Evolutionary conservation across 257 asterid species (phyloP), one percentile per base, ranked within the genome.

Genomic region (Primulina eburnea): DNA sequence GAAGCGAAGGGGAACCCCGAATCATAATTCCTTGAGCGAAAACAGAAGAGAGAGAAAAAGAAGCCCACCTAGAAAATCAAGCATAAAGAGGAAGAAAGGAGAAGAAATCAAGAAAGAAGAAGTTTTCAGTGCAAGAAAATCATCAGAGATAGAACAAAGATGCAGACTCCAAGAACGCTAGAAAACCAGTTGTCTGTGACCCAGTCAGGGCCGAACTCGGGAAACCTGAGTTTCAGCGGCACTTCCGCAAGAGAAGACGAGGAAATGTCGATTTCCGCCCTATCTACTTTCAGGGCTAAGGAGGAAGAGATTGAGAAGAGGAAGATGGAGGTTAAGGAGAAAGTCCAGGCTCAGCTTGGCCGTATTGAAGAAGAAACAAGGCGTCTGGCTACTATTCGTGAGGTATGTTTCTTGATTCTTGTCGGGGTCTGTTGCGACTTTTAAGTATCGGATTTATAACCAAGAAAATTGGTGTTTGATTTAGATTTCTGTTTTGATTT

Each of bases 251-350:
- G 85, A 75, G 99, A 94, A 55, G 99, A 94, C 58, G 99, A 94
- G 43, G 97, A 91, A 86, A 88, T 88, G 89, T 85, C 99, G 0
- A 91, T 80, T 73, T 91, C 99, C 57, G 99, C 97, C 1, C 95
- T 94, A 32, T 80, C 91, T 7, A 84, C 94, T 65, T 94, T 94
- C 73, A 86, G 86, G 76, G 99, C 97, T 29, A 94, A 91, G 68
- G 99, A 94, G 69, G 99, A 94, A 72, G 99, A 94, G 82, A 94
- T 94, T 71, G 99, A 94, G 89, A 94, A 88, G 88, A 94, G 80
- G 90, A 91, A 89, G 75, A 58, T 89, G 75, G 99, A 94, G 69
- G 97, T 94, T 11, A 88, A 70, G 84, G 97, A 94, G 81, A 94
- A 75, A 73, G 97, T 94, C 40, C 92, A 85, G 68, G 93, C 90